Evolutionary conservation across 2,329 filamentous ascomycete species (phyloP), one percentile per base, ranked within the genome.

Genomic region (Blumeriella jaapii): DNA sequence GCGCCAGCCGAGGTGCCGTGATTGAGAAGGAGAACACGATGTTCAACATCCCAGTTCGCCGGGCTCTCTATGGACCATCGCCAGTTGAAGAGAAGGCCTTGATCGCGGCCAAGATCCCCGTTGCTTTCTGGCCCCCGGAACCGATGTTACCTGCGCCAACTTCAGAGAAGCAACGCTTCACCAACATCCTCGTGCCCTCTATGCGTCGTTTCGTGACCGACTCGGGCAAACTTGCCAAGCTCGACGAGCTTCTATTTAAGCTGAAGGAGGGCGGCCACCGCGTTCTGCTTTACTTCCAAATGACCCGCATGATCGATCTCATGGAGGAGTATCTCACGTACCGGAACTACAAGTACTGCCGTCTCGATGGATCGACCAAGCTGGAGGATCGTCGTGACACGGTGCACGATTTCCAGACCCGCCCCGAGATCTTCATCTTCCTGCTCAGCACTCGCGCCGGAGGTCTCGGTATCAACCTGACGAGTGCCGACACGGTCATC

Each of bases 321-420:
- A 96, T 96, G 83, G 91, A 98, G 59, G 91, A 98, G 61, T 98
- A 96, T 52, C 68, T 98, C 40, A 96, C 91, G 0, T 96, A 96
- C 64, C 84, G 91, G 57, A 95, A 96, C 63, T 96, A 94, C 77
- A 95, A 93, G 61, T 98, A 95, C 63, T 93, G 89, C 53, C 83
- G 91, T 41, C 71, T 98, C 28, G 91, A 98, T 53, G 91, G 91
- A 55, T 94, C 86, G 12, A 98, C 91, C 27, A 98, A 96, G 59
- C 71, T 98, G 33, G 91, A 98, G 59, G 91, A 98, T 58, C 78
- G 91, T 59, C 80, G 91, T 56, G 91, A 98, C 55, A 96, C 91
- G 0, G 91, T 98, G 16, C 75, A 86, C 31, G 89, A 95, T 56
- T 98, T 96, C 77, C 91, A 98, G 59, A 89, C 82, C 18, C 75